These are phyloP conservation scores for Amphirosellinia nigrospora DNA, from an alignment of 495 filamentous ascomycete species.

Conservation along the genomic window DNA sequence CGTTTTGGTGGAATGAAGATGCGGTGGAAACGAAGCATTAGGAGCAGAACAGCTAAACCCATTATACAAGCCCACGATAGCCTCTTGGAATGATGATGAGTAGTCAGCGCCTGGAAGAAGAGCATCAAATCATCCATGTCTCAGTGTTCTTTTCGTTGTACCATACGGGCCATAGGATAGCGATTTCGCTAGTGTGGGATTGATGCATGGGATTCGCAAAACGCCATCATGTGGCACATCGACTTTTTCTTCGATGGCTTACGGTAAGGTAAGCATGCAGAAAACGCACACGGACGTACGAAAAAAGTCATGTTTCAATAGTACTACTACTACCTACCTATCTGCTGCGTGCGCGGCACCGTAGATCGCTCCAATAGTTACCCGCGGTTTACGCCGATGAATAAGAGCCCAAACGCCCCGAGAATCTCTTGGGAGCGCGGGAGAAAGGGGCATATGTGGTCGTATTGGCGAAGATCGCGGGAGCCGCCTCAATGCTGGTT, in stretches of 20 bases:
- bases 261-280: conserved; percentile 7
- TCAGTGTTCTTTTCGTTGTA: neutral
- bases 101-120: neutral
- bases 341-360: neutral
- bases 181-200: neutral
- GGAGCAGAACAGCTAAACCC: neutral
- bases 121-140: neutral
- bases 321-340: neutral
- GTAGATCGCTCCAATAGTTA: conserved; percentile 1
- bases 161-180: neutral
- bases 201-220: conserved; percentile 25
- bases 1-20: too few relatives aligned
- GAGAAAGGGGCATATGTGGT: neutral
- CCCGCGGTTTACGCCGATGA: conserved; percentile 9
- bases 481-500: neutral
- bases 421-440: neutral
- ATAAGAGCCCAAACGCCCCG: neutral
- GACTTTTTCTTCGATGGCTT: neutral
- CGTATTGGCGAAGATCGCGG: neutral
- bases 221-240: conserved; percentile 19
- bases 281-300: neutral
- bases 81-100: neutral
- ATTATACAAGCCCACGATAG: neutral
- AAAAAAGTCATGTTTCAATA: conserved; percentile 9
- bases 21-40: too few relatives aligned